Evolutionary conservation across 2,329 filamentous ascomycete species (phyloP), one percentile per base, ranked within the genome.

Genomic region (Epichloe baconii): DNA sequence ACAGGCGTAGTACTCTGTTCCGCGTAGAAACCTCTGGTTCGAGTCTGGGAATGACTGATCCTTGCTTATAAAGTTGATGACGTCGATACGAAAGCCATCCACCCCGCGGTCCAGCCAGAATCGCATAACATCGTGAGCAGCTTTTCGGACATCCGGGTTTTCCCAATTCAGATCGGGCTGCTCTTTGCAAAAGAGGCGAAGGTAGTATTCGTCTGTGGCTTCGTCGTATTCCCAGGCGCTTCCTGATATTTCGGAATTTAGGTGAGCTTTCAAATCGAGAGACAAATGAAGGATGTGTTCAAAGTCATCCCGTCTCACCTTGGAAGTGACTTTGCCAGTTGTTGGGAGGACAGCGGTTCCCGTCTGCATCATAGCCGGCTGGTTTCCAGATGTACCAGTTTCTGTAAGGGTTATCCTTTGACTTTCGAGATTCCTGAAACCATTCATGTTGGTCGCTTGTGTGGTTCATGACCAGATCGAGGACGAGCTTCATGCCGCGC

Each of bases 91-190:
- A 68, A 84, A 85, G 3, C 82, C 82, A 52, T 82, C 77, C 0
- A 79, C 76, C 2, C 83, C 84, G 40, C 78, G 77, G 54, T 85
- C 72, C 2, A 88, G 75, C 85, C 85, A 89, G 66, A 88, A 89
- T 21, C 76, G 74, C 73, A 87, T 83, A 21, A 82, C 75, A 41
- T 82, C 72, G 62, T 87, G 82, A 2, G 86, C 80, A 2, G 81
- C 82, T 51, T 76, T 67, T 36, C 83, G 76, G 3, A 86, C 80
- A 0, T 75, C 74, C 0, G 74, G 72, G 58, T 84, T 83, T 61
- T 88, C 82, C 85, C 85, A 89, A 67, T 89, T 89, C 41, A 90
- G 75, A 56, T 89, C 86, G 0, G 86, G 85, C 61, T 88, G 85
- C 56, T 84, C 78, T 4, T 74, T 75, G 42, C 78, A 78, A 64